Evolutionary conservation across 2,329 filamentous ascomycete genomes (phyloP), one percentile per base, ranked within the genome.

Genomic region (Huntiella savannae): DNA sequence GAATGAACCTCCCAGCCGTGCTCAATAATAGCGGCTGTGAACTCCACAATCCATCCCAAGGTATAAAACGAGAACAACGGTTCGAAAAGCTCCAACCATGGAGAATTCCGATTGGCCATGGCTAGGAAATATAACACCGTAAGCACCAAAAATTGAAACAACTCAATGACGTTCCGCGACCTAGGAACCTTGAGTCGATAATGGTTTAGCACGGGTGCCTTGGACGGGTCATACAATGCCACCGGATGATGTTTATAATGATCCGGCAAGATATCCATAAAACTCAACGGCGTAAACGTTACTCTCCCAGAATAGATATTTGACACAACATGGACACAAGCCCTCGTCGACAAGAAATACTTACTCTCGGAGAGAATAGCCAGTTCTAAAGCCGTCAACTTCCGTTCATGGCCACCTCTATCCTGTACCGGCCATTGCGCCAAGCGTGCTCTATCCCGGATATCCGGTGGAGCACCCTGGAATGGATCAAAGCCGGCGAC

Each of bases 341-440:
- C 76, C 0, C 75, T 70, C 15, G 76, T 73, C 54, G 69, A 71
- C 38, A 83, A 66, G 41, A 84, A 75, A 36, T 68, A 62, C 56
- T 83, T 83, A 55, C 75, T 78, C 56, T 82, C 77, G 0, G 77
- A 78, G 0, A 83, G 67, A 48, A 84, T 82, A 33, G 77, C 79
- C 28, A 84, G 70, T 57, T 84, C 79, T 3, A 84, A 64, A 2
- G 79, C 76, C 2, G 77, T 82, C 32, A 82, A 59, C 56, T 76
- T 77, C 46, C 73, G 57, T 53, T 67, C 65, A 38, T 63, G 58
- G 17, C 62, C 62, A 43, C 58, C 56, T 52, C 60, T 55, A 12
- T 61, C 56, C 22, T 49, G 48, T 13, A 62, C 55, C 0, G 61
- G 59, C 61, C 62, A 64, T 44, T 64, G 62, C 3, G 58, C 54